Base-by-base conservation (phyloP, 176 grass and related monocot species). In the Bothriochloa decipiens region DNA sequence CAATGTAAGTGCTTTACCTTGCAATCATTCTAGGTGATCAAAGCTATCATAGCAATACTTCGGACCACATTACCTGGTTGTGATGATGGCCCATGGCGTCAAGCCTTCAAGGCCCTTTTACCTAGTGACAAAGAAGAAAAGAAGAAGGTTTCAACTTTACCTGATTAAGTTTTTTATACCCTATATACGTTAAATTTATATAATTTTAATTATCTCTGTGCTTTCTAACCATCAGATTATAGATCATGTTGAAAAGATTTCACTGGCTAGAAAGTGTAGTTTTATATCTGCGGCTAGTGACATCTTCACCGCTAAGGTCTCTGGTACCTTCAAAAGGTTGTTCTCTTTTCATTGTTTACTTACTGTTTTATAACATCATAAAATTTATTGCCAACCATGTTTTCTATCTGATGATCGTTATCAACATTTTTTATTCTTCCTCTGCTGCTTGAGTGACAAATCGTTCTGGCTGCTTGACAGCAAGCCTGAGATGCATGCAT, bases 311-410 rank as follows among this genome's bases (percentile, higher is more conserved):
- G 92, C 95, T 76, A 98, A 98, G 82, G 84, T 98, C 72, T 98
- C 89, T n/a, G 95, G 95, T 86, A 98, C 95, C 67, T 98, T 98
- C 80, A 98, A 95, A 98, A 98, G 95, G 95, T 98, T 75, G 28
- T 83, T 23, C 43, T 55, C 42, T 87, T 77, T 79, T 68, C 20
- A 29, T 36, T 76, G 28, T 70, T 80, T 69, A 81, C 69, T 47
- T 77, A 58, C 20, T 52, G 50, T 72, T 86, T 45, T 92, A 68
- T 27, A 71, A 73, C 25, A 86, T 77, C 20, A 68, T 36, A 79
- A 29, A 29, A 36, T 53, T 57, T 43, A 20, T 33, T 53, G 8
- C 11, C 10, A 18, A 61, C 52, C 12, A 15, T 87, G 11, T 63
- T 77, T 60, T 81, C 46, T 15, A 11, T 17, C 37, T 55, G n/a